These are phyloP conservation scores for Heterobasidion occidentale DNA, from an alignment of 1,284 basidiomycete species.

Conservation along the genomic window DNA sequence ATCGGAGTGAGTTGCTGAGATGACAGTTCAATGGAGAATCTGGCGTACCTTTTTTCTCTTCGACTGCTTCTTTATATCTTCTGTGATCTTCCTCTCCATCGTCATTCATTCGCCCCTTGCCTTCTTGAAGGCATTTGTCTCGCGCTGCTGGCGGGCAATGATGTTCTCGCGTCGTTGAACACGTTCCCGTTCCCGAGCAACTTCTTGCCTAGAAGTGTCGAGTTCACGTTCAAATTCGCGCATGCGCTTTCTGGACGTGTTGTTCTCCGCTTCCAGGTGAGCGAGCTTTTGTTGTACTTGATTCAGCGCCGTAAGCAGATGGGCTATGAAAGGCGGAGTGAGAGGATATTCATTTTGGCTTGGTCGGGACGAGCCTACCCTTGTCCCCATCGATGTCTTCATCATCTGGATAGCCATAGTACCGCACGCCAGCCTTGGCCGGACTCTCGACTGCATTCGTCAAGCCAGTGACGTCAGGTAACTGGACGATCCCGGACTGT, in stretches of 20 bases:
- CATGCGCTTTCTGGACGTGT: slow-evolving; percentile 68
- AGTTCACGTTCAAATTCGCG: slow-evolving; percentile 79
- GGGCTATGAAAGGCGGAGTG: slow-evolving; percentile 30
- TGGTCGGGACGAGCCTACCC: slow-evolving; percentile 29
- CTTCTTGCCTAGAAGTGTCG: slow-evolving; percentile 68
- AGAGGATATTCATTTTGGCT: slow-evolving; percentile 2
- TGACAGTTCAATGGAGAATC: neutral
- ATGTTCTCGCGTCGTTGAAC: slow-evolving; percentile 47
- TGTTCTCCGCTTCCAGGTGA: slow-evolving; percentile 74
- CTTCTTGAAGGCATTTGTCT: slow-evolving; percentile 10
- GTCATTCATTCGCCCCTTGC: slow-evolving; percentile 27
- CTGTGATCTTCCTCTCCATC: slow-evolving; percentile 33
- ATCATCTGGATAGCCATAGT: slow-evolving; percentile 38
- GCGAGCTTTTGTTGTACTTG: slow-evolving; percentile 58
- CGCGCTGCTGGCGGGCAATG: slow-evolving; percentile 26
- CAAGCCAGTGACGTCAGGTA: slow-evolving; percentile 74
- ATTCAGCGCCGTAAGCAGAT: slow-evolving; percentile 51
- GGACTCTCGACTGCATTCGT: slow-evolving; percentile 70
- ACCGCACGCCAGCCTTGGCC: slow-evolving; percentile 41
- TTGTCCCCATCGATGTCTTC: slow-evolving; percentile 46
- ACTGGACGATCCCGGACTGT: slow-evolving; percentile 29
- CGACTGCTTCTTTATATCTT: slow-evolving; percentile 65
- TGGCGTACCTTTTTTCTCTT: slow-evolving; percentile 74
- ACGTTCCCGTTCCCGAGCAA: slow-evolving; percentile 55
- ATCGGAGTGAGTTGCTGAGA: slow-evolving; percentile 6